Base-by-base conservation (phyloP, 495 filamentous ascomycete genomes). In the Daldinia concentrica region DNA sequence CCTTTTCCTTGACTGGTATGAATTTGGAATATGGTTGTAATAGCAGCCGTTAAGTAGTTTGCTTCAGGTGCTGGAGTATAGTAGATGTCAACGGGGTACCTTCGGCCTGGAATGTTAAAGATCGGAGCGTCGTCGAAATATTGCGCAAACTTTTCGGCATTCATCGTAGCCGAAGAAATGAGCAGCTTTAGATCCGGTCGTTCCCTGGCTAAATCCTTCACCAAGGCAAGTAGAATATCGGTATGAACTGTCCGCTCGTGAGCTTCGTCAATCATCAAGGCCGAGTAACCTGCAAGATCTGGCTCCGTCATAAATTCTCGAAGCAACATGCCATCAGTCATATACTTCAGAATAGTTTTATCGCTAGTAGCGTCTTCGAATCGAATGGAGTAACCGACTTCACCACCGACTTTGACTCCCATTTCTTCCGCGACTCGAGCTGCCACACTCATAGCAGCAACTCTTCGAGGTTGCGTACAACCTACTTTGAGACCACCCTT, bases 241-340 rank as follows among this genome's bases (percentile, higher is more conserved):
- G 96, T 97, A 45, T 92, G 88, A 11, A 98, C 85, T 0, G 93
- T 97, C 70, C 95, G 85, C 77, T 99, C 95, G 86, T 99, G 95
- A 17, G 96, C 95, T 77, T 99, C 95, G 75, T 99, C 95, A 68
- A 99, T 95, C 91, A 99, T 97, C 68, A 99, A 76, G 3, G 91
- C 92, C 0, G 93, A 90, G 75, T 98, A 98, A n/a, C 87, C 88
- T 11, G 90, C 85, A 11, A 98, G 80, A 62, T 93, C 91, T 0
- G 96, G 95, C 77, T 97, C 94, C 0, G 93, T 94, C 72, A 98
- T 86, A 69, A 98, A 90, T 75, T 98, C 95, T 75, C 94, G 87
- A 19, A 98, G 83, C 48, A 98, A 84, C 94, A 98, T 98, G 67
- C 95, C 95, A 77, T 99, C 95, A 2, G 95, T 99, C 93, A 97